phyloP scores from a whole-genome alignment of 2,329 filamentous ascomycete species.

The Fusarium mangiferae region DNA sequence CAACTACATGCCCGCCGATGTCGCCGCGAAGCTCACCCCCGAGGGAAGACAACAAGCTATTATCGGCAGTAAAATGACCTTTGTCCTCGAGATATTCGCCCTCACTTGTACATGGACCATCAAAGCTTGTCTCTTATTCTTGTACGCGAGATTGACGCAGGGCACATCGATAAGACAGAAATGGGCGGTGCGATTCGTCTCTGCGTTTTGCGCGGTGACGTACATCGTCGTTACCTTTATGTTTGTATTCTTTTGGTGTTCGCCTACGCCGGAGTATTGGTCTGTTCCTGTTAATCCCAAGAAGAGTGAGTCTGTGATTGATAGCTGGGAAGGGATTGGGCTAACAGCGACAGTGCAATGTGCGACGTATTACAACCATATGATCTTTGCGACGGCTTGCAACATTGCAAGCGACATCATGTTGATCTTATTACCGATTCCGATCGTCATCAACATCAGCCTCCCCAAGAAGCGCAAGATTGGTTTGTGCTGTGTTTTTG shows the following conservation, averaged over 20 bases:
- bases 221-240: slow-evolving; percentile 61
- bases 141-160: slow-evolving; percentile 63
- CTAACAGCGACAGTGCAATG: slow-evolving; percentile 50
- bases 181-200: slow-evolving; percentile 54
- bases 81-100: slow-evolving; percentile 64
- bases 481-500: slow-evolving; percentile 64
- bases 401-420: slow-evolving; percentile 59
- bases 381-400: slow-evolving; percentile 59
- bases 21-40: slow-evolving; percentile 55
- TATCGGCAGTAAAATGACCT: slow-evolving; percentile 64
- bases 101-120: slow-evolving; percentile 62
- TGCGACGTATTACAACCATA: slow-evolving; percentile 58
- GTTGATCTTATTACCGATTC: slow-evolving; percentile 57
- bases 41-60: slow-evolving; percentile 54
- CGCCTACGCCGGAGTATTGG: slow-evolving; percentile 63
- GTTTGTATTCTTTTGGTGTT: slow-evolving; percentile 65
- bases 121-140: slow-evolving; percentile 62
- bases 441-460: slow-evolving; percentile 54
- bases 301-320: not conserved
- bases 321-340: not conserved
- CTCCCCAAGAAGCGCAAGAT: slow-evolving; percentile 59
- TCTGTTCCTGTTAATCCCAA: slow-evolving; percentile 53
- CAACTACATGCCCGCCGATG: slow-evolving; percentile 54
- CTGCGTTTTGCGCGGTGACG: slow-evolving; percentile 55
- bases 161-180: slow-evolving; percentile 47